Evolutionary conservation across 768 basidiomycete genomes (phyloP), one percentile per base, ranked within the genome.

Genomic region (Erythrobasidium yunnanense): DNA sequence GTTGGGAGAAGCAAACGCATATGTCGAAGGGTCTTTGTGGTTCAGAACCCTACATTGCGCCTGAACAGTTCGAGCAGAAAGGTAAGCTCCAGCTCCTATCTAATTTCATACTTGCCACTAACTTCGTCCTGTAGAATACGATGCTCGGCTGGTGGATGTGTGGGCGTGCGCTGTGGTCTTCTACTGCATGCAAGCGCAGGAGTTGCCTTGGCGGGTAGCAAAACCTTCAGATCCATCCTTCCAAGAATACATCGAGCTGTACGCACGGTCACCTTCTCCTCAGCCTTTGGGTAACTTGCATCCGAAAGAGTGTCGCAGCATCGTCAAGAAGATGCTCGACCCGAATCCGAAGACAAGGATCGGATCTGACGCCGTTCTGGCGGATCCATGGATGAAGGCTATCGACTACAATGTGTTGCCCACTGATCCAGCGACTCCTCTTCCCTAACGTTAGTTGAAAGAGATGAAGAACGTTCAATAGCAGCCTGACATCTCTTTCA

Each of bases 141-240:
- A 97, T 73, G 93, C 93, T 3, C 86, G 93, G 23, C 81, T 92
- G 4, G 95, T 97, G 71, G 93, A 99, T 74, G 87, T 99, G 66
- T 99, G 93, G 93, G 92, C 93, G 0, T 87, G 87, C 68, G 93
- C 87, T 18, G 83, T 99, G 70, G 92, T 99, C 71, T 97, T 93
- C 78, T 99, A 99, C 80, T 99, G 93, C 80, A 82, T 97, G 73
- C 90, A 77, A 65, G 67, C 56, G 80, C 87, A 90, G 75, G 93
- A 99, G 76, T 83, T 99, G 55, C 93, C 93, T 1, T 99, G 95
- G 93, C 87, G 92, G 66, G 88, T 87, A 1, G 93, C 93, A 33
- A 92, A 96, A 74, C 78, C 79, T 18, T 79, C 83, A 7, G 93
- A 99, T 74, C 76, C 81, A 7, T 82, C 93, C 8, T 99, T 90